Evolutionary conservation across 352 stramenopile species (phyloP).

Genomic region (Phytophthora nicotianae): DNA sequence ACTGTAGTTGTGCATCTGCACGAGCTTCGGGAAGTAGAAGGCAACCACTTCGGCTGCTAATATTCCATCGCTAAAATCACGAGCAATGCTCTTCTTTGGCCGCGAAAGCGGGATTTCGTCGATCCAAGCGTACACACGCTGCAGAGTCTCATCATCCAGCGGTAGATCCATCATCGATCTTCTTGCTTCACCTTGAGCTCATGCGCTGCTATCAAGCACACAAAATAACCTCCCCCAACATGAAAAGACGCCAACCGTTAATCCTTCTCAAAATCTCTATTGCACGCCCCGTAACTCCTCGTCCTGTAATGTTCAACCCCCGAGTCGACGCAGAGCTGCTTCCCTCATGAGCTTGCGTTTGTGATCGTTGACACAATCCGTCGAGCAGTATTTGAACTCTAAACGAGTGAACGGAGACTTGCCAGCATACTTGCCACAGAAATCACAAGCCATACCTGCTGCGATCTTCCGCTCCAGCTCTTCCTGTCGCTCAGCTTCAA

Average conservation of each 20-base stretch:
- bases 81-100: conserved; percentile 95
- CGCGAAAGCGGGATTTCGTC: conserved; percentile 94
- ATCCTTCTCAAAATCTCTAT: conserved; percentile 21
- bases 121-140: conserved; percentile 95
- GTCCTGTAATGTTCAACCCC: conserved; percentile 32
- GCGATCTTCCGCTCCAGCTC: conserved; percentile 78
- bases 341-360: conserved; percentile 93
- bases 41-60: conserved; percentile 91
- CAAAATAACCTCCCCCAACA: conserved; percentile 8
- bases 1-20: conserved; percentile 97
- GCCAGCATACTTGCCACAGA: conserved; percentile 81
- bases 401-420: conserved; percentile 91
- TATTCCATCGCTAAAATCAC: conserved; percentile 96
- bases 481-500: conserved; percentile 63
- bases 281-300: conserved; percentile 11
- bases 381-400: conserved; percentile 94
- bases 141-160: conserved; percentile 90
- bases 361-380: conserved; percentile 93
- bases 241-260: conserved; percentile 44
- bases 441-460: conserved; percentile 76
- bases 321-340: conserved; percentile 86
- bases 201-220: conserved; percentile 3
- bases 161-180: conserved; percentile 54
- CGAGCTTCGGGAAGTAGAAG: conserved; percentile 95
- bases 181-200: neutral